phyloP scores from a whole-genome alignment of 2,329 filamentous ascomycete genomes.

The Colletotrichum plurivorum region DNA sequence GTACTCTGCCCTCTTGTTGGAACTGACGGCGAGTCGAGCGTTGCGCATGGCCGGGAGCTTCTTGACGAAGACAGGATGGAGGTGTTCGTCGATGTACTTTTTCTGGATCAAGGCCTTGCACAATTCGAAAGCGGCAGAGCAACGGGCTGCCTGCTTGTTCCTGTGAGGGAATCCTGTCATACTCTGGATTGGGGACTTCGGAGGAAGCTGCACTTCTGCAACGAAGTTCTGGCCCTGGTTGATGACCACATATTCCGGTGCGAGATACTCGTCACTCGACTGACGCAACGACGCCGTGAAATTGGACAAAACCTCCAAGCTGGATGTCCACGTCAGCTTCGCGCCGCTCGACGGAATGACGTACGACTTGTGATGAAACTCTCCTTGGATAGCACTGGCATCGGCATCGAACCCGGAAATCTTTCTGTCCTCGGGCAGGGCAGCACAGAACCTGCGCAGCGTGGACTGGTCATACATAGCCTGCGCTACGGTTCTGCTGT shows the following conservation, averaged over 20 bases:
- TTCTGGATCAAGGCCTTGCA: constrained; percentile 78
- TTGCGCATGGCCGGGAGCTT: constrained; percentile 87
- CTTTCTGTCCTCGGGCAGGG: constrained; percentile 81
- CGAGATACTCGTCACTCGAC: constrained; percentile 50
- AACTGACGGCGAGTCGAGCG: constrained; percentile 84
- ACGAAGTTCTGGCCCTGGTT: constrained; percentile 71
- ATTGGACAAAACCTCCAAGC: constrained; percentile 78
- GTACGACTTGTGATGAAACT: constrained; percentile 65
- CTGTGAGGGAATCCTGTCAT: constrained; percentile 73
- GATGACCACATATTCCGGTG: constrained; percentile 74
- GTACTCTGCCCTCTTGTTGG: constrained; percentile 82
- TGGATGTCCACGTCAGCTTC: constrained; percentile 82
- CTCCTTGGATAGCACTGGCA: constrained; percentile 68
- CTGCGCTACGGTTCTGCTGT: constrained; percentile 70
- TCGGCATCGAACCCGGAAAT: constrained; percentile 72
- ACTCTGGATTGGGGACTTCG: constrained; percentile 78
- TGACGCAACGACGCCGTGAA: constrained; percentile 80
- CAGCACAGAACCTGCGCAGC: constrained; percentile 82
- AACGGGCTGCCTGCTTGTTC: constrained; percentile 85
- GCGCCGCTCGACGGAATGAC: constrained; percentile 78
- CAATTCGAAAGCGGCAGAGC: constrained; percentile 88
- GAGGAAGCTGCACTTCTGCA: constrained; percentile 85
- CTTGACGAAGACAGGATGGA: constrained; percentile 81
- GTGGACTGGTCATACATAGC: constrained; percentile 71
- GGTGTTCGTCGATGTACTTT: constrained; percentile 78